phyloP scores from a whole-genome alignment of 2,329 filamentous ascomycete genomes.

The Sclerotinia trifoliorum region DNA sequence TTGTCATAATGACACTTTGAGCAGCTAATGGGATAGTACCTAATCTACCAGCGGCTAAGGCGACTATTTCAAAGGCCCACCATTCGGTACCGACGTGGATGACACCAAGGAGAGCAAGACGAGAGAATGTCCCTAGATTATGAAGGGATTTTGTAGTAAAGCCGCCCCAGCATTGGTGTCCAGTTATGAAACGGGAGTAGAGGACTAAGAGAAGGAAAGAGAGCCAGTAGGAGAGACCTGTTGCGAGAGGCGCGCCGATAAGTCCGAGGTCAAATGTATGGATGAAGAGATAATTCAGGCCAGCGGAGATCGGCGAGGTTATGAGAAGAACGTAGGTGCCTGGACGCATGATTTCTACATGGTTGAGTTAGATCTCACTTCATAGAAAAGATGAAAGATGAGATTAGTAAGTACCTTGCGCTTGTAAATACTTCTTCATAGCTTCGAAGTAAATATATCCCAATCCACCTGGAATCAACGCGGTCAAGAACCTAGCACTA shows the following conservation, averaged over 20 bases:
- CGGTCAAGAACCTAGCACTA: slow-evolving; percentile 69
- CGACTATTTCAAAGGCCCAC: slow-evolving; percentile 94
- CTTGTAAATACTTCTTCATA: slow-evolving; percentile 85
- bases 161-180: slow-evolving; percentile 78
- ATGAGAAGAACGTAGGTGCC: slow-evolving; percentile 81
- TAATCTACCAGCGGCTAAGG: slow-evolving; percentile 74
- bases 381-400: slow-evolving; percentile 49
- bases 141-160: slow-evolving; percentile 62
- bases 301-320: slow-evolving; percentile 76
- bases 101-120: slow-evolving; percentile 72
- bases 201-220: slow-evolving; percentile 74
- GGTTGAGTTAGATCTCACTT: neutral
- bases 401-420: slow-evolving; percentile 64
- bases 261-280: slow-evolving; percentile 70
- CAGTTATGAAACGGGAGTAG: slow-evolving; percentile 69
- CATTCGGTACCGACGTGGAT: slow-evolving; percentile 87
- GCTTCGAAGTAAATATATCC: slow-evolving; percentile 87
- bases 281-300: slow-evolving; percentile 79
- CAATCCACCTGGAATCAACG: slow-evolving; percentile 75
- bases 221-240: slow-evolving; percentile 81
- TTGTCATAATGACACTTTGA: slow-evolving; percentile 87
- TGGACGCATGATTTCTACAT: slow-evolving; percentile 66
- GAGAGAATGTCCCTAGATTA: slow-evolving; percentile 69
- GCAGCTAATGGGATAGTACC: slow-evolving; percentile 78
- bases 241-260: slow-evolving; percentile 77